Evolutionary conservation across 2,329 filamentous ascomycete genomes (phyloP).

Genomic region (Fusarium concolor): DNA sequence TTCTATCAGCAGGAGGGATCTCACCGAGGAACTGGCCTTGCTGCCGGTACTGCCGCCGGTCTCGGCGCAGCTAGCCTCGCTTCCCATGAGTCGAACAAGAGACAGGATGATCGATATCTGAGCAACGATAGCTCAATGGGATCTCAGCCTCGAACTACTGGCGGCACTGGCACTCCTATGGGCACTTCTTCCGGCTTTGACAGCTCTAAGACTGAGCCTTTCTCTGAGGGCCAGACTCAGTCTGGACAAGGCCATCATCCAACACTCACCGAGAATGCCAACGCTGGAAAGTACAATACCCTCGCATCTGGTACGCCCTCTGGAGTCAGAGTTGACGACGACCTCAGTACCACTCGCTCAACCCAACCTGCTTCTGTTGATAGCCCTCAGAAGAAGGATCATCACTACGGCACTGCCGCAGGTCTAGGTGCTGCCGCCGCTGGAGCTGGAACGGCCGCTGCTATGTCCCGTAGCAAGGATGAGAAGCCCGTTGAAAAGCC

Average conservation of each 20-base stretch:
- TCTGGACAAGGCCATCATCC: background rate
- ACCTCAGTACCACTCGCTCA: background rate
- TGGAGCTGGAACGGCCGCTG: background rate
- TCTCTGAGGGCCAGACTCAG: too few species aligned
- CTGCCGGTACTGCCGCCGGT: conserved; percentile 16
- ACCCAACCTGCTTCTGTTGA: background rate
- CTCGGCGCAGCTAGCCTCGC: conserved; percentile 23
- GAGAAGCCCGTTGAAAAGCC: background rate
- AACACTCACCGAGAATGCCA: conserved; percentile 19
- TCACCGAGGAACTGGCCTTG: background rate
- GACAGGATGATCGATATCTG: background rate
- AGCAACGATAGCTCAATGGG: background rate
- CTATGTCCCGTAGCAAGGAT: conserved; percentile 3
- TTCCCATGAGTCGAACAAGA: background rate
- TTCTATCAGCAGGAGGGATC: background rate
- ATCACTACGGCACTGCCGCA: background rate
- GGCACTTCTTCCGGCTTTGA: background rate
- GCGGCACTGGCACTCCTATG: background rate
- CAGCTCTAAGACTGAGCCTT: background rate
- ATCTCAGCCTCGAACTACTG: background rate
- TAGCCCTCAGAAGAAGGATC: background rate
- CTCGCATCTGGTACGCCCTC: conserved; percentile 38
- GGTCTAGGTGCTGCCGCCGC: background rate
- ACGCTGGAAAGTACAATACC: conserved; percentile 38
- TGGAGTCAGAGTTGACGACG: conserved; percentile 16